Conservation (phyloP, 257 asterid species). For the Rubia yunnanensis region DNA sequence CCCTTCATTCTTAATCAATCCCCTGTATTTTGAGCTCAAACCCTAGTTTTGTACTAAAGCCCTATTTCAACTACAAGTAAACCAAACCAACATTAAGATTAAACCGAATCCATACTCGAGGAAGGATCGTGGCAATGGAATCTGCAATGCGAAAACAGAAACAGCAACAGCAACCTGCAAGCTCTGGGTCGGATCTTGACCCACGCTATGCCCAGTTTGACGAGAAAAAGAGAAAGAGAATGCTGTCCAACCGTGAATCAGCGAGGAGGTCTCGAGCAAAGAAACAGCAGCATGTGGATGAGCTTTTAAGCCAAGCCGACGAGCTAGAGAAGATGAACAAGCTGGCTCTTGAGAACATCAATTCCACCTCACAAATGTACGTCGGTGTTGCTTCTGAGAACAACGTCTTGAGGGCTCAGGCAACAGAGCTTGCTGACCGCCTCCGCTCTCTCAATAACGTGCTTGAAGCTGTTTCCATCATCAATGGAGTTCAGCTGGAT, state of each 20-base stretch:
- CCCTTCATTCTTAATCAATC: not conserved
- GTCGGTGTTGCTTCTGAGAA: slow-evolving; percentile 41
- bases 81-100: not conserved
- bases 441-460: slow-evolving; percentile 56
- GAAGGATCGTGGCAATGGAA: slow-evolving; percentile 18
- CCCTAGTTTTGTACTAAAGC: not conserved
- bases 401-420: slow-evolving; percentile 65
- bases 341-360: slow-evolving; percentile 37
- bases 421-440: slow-evolving; percentile 63
- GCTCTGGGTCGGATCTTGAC: slow-evolving; percentile 35
- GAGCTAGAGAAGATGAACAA: slow-evolving; percentile 40
- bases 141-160: slow-evolving; percentile 22
- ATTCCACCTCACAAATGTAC: slow-evolving; percentile 36
- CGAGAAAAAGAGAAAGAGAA: slow-evolving; percentile 67
- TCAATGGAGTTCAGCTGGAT: slow-evolving; percentile 55
- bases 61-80: not conserved
- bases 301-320: slow-evolving; percentile 36
- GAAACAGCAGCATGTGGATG: slow-evolving; percentile 63
- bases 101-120: not conserved
- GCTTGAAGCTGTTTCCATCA: slow-evolving; percentile 51
- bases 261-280: slow-evolving; percentile 68
- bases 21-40: not conserved
- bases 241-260: slow-evolving; percentile 77
- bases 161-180: slow-evolving; percentile 20
- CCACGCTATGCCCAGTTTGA: slow-evolving; percentile 27